Percentiles rank a stretch among this genome's conserved stretches.
phyloP scores from a whole-genome alignment of 2,329 filamentous ascomycete genomes.

The Monilinia laxa region DNA sequence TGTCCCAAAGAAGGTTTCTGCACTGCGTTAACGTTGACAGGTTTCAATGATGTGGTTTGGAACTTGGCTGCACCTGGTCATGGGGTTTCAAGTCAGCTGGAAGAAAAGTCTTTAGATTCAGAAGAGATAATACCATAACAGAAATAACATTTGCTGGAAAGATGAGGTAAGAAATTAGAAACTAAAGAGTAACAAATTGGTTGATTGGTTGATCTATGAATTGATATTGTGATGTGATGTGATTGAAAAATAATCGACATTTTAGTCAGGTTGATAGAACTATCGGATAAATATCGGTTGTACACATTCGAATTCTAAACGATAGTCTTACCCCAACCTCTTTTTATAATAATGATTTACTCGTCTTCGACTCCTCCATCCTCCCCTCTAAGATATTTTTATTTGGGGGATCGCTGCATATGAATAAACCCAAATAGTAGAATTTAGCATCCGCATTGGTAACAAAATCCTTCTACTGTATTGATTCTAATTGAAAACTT shows the following conservation, averaged over 20 bases:
- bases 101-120: not conserved
- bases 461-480: too few relatives aligned
- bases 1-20: constrained; percentile 4
- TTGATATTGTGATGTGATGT: constrained; percentile 5
- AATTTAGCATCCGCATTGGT: too few relatives aligned
- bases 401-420: too few relatives aligned
- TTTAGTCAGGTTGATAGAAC: not conserved
- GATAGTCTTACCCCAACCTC: not conserved
- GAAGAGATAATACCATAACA: not conserved
- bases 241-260: constrained; percentile 6
- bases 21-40: constrained; percentile 9
- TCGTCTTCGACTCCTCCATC: too few relatives aligned
- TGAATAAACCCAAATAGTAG: too few relatives aligned
- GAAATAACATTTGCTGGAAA: not conserved
- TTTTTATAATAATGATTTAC: too few relatives aligned
- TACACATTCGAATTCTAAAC: too few relatives aligned
- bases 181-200: not conserved
- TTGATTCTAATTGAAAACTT: too few relatives aligned
- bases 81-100: not conserved
- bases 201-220: not conserved
- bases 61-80: constrained; percentile 3
- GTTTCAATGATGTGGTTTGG: constrained; percentile 2
- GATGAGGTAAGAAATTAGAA: not conserved
- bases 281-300: too few relatives aligned
- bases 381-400: too few relatives aligned